Conservation (phyloP, 1,284 basidiomycete genomes). For the Sporisorium scitamineum region DNA sequence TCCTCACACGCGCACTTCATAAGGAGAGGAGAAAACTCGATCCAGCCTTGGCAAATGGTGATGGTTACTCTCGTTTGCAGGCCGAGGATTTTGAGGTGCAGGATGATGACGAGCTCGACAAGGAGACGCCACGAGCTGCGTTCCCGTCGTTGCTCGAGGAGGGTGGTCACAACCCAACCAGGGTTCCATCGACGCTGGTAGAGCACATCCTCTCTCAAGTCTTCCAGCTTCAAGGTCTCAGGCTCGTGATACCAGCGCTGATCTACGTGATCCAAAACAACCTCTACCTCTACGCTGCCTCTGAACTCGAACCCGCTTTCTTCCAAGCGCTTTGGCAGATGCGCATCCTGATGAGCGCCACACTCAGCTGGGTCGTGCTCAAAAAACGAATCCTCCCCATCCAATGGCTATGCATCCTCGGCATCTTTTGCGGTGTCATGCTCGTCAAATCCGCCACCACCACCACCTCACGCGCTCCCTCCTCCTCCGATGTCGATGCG, state of each 20-base stretch:
- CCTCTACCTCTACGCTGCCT: constrained; percentile 30
- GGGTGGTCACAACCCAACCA: background rate
- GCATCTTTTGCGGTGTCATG: constrained; percentile 31
- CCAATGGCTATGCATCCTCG: constrained; percentile 30
- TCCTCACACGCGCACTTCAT: constrained; percentile 21
- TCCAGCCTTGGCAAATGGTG: background rate
- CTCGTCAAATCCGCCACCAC: constrained; percentile 30
- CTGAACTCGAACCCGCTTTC: constrained; percentile 27
- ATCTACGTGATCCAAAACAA: constrained; percentile 47
- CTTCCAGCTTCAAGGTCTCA: constrained; percentile 15
- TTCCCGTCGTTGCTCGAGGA: background rate
- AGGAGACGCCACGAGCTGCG: background rate
- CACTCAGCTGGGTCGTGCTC: constrained; percentile 26
- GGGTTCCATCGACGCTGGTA: constrained; percentile 5
- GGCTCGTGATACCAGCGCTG: constrained; percentile 28
- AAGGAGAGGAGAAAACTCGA: background rate
- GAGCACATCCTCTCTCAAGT: constrained; percentile 16
- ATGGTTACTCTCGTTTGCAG: constrained; percentile 8
- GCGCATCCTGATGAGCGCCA: constrained; percentile 26
- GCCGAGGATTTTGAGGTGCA: constrained; percentile 12
- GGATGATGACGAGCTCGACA: background rate
- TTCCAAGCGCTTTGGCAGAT: constrained; percentile 44
- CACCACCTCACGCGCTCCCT: background rate
- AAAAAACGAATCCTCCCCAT: constrained; percentile 9
- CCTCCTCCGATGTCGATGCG: too few relatives aligned